phyloP scores from a whole-genome alignment of 2,329 filamentous ascomycete genomes.

The Alternaria incomplexa region DNA sequence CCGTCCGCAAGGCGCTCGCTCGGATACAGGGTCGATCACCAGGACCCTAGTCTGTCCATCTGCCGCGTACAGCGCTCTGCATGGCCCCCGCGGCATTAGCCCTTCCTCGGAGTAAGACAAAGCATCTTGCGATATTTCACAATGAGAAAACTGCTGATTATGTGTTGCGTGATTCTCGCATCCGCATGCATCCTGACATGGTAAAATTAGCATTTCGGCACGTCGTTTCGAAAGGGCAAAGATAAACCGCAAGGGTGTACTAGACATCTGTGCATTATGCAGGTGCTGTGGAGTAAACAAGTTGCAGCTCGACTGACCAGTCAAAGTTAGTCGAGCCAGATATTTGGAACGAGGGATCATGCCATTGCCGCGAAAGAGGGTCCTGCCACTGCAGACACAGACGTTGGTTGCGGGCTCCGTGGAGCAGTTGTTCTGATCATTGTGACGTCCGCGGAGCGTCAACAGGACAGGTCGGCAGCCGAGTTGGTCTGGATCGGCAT shows the following conservation, averaged over 20 bases:
- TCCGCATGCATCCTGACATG: neutral
- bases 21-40: neutral
- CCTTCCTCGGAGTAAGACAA: neutral
- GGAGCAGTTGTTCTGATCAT: neutral
- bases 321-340: neutral
- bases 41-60: neutral
- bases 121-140: neutral
- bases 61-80: neutral
- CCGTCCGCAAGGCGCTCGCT: neutral
- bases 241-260: neutral
- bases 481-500: neutral
- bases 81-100: neutral
- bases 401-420: neutral
- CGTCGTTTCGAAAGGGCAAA: neutral
- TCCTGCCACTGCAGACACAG: neutral
- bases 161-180: conserved; percentile 3
- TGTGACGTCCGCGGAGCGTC: conserved; percentile 1
- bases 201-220: neutral
- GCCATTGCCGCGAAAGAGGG: neutral
- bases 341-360: neutral
- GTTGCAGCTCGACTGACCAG: neutral
- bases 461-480: neutral
- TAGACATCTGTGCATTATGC: neutral
- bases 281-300: neutral
- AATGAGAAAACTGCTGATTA: neutral